Base-by-base conservation (phyloP, 768 basidiomycete genomes). In the Lactifluus pinguis region DNA sequence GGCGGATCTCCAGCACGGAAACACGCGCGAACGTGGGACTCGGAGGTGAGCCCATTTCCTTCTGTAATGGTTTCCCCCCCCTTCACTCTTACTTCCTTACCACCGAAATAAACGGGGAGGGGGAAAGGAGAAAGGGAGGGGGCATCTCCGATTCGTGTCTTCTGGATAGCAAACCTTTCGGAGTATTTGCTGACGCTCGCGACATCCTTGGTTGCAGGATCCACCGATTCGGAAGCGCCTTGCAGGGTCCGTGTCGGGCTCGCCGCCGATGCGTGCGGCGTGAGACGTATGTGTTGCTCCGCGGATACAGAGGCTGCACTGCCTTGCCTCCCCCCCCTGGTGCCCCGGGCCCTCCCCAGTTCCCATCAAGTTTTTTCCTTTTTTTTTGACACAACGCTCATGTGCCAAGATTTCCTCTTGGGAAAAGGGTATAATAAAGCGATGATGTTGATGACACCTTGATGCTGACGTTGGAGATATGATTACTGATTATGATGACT, bases 21-120 rank as follows among this genome's bases (percentile, higher is more conserved):
- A 45, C 65, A 66, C 21, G 57, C 62, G 1, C 65, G 65, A 17
- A 49, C 57, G 4, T 66, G 65, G 65, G 65, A 66, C 44, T 32
- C 49, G 6, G 63, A 61, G 39, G 65, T 61, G 53, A 55, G 53
- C n/a, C 4, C 17, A 10, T 52, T 11, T 39, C 29, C 32, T 17
- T 34, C 5, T 11, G 29, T n/a, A 15, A 7, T 17, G 4, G 6
- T 44, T 7, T 4, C 42, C n/a, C 42, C 42, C 3, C 9, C 13
- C 42, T 42, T 6, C 44, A 21, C 39, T 25, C 52, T 21, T 15
- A 13, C 39, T 13, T 25, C 14, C 25, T 25, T 25, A 25, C 13
- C 14, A 39, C 25, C 38, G 25, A 29, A 11, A 13, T 3, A 8
- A 25, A 25, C 25, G 25, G 41, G 41, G 53, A 15, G 15, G 13